phyloP scores from a whole-genome alignment of 2,329 filamentous ascomycete species.

The Exserohilum rostratum region DNA sequence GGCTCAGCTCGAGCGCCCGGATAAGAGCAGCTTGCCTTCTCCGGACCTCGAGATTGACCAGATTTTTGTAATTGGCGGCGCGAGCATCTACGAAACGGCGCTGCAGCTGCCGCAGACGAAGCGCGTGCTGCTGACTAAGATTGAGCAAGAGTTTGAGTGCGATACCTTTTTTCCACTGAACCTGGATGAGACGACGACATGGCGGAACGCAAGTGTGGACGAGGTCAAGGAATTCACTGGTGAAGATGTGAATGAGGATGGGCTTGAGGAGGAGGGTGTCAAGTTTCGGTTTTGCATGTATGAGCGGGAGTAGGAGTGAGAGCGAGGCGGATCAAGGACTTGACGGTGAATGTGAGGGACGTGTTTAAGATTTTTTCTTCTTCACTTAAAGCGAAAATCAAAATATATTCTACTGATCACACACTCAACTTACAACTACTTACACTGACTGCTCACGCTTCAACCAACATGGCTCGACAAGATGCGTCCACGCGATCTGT shows the following conservation, averaged over 20 bases:
- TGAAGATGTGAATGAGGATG: conserved; percentile 63
- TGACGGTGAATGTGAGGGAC: neutral
- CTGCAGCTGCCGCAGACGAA: conserved; percentile 64
- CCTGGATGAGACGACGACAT: conserved; percentile 57
- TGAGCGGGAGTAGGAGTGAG: conserved; percentile 46
- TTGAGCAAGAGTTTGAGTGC: conserved; percentile 73
- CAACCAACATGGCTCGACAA: neutral
- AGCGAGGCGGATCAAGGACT: neutral
- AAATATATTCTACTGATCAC: neutral
- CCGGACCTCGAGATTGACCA: conserved; percentile 16
- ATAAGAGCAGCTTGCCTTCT: neutral
- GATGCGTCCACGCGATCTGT: neutral
- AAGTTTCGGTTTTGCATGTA: conserved; percentile 77
- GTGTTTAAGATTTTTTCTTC: neutral
- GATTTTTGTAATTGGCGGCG: conserved; percentile 89
- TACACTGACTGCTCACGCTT: neutral
- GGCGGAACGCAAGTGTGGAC: conserved; percentile 60
- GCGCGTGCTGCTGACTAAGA: conserved; percentile 72
- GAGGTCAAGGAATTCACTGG: conserved; percentile 69
- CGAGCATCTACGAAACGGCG: conserved; percentile 79
- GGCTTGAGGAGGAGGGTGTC: conserved; percentile 67
- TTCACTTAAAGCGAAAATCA: neutral
- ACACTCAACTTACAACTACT: neutral
- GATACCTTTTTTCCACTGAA: conserved; percentile 75
- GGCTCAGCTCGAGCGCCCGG: conserved; percentile 6